Evolutionary conservation across 2,329 filamentous ascomycete species (phyloP).

Genomic region (Periglandula ipomoeae): DNA sequence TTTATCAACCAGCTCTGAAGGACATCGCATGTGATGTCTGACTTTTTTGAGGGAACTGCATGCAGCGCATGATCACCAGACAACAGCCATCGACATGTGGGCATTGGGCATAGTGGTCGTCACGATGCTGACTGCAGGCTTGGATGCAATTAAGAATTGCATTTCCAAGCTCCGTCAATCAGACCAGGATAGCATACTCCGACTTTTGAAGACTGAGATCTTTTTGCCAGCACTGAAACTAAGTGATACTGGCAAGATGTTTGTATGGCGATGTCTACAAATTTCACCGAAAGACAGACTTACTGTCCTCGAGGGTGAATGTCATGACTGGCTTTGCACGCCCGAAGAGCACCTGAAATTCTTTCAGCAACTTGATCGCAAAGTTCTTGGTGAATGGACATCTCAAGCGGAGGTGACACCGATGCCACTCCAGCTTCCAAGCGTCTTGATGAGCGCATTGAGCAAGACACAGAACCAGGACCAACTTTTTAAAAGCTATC

Average conservation of each 20-base stretch:
- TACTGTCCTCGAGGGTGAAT: slow-evolving; percentile 17
- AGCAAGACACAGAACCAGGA: background rate
- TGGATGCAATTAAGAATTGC: slow-evolving; percentile 8
- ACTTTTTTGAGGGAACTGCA: slow-evolving; percentile 29
- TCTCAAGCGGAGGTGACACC: slow-evolving; percentile 20
- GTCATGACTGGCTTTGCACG: slow-evolving; percentile 25
- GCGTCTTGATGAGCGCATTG: slow-evolving; percentile 10
- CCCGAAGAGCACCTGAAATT: slow-evolving; percentile 21
- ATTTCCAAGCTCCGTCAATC: slow-evolving; percentile 19
- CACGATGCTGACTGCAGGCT: slow-evolving; percentile 21
- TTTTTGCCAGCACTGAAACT: slow-evolving; percentile 9
- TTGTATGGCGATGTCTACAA: slow-evolving; percentile 24
- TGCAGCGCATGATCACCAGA: slow-evolving; percentile 18
- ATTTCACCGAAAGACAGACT: slow-evolving; percentile 18
- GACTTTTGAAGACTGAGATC: slow-evolving; percentile 12
- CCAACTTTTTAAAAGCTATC: background rate
- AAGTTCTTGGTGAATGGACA: slow-evolving; percentile 18
- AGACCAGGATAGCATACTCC: slow-evolving; percentile 16
- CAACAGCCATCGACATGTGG: slow-evolving; percentile 40
- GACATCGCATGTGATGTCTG: slow-evolving; percentile 1
- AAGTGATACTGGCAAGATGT: slow-evolving; percentile 19
- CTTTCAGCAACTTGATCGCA: slow-evolving; percentile 23
- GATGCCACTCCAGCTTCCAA: slow-evolving; percentile 24
- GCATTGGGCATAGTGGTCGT: slow-evolving; percentile 38
- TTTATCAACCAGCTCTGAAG: slow-evolving; percentile 5